Evolutionary conservation across 106 monocot species (phyloP), one percentile per base, ranked within the genome.

Genomic region (Alisma plantagoaquatica): DNA sequence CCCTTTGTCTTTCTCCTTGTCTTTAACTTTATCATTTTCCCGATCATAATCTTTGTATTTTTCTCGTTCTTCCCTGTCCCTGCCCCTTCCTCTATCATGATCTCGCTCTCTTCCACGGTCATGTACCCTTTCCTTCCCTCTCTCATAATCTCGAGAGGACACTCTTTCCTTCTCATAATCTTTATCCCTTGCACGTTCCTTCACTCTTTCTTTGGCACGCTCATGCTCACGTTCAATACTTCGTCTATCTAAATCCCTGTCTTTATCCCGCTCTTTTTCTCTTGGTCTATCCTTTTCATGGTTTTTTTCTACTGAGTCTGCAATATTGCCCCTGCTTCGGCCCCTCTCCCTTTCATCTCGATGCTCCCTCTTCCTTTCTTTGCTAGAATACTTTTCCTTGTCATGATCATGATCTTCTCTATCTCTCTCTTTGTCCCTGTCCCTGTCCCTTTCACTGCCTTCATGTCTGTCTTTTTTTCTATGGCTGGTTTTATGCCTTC

Each of bases 401-500:
- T 69, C 70, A 31, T 44, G 25, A 26, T 46, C 54, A 31, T 59
- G 61, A 18, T 38, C 44, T 2, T 66, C 65, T 23, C 56, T 71
- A 17, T 33, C 60, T 19, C 51, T 60, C 3, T 66, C 72, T 18
- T 64, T 42, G n/a, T 63, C 67, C 46, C 44, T 55, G 3, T 17
- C 43, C 24, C 9, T 47, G 50, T 12, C 56, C 60, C 42, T 52
- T 69, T 10, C 46, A 43, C 31, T 55, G 42, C 11, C 29, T 38
- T 26, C 60, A 59, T 35, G n/a, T n/a, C n/a, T n/a, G n/a, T 53
- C 48, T 28, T 70, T 64, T 64, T 55, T 76, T 29, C 50, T 51
- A 9, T 77, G 58, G 53, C 58, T 72, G 64, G 54, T 64, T 50
- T 32, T 46, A 16, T 63, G 70, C 82, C 67, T 78, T 14, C 70